phyloP scores from a whole-genome alignment of 2,329 filamentous ascomycete species.

The Fusarium dimerum region DNA sequence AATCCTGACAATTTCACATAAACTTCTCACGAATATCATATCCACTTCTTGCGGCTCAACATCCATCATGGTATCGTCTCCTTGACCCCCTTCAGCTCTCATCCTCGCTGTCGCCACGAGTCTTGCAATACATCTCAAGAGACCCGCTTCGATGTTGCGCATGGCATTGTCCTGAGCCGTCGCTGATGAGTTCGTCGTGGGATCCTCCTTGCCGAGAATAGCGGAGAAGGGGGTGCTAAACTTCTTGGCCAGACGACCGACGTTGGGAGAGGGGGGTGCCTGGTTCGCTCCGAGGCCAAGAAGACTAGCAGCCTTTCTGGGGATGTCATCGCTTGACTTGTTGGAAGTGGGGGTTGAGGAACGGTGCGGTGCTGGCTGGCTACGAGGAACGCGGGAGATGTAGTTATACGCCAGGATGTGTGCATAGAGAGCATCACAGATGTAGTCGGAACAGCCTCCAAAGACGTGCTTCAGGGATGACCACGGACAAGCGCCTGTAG shows the following conservation, averaged over 20 bases:
- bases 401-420: slow-evolving; percentile 63
- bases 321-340: slow-evolving; percentile 39
- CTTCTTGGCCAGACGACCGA: slow-evolving; percentile 28
- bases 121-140: slow-evolving; percentile 52
- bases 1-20: slow-evolving; percentile 45
- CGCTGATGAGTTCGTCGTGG: slow-evolving; percentile 11
- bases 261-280: slow-evolving; percentile 14
- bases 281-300: slow-evolving; percentile 45
- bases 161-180: slow-evolving; percentile 37
- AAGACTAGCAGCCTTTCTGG: slow-evolving; percentile 54
- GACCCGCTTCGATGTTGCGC: slow-evolving; percentile 48
- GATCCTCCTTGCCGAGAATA: slow-evolving; percentile 29
- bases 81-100: slow-evolving; percentile 33
- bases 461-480: slow-evolving; percentile 53
- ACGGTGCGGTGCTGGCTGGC: slow-evolving; percentile 18
- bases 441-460: slow-evolving; percentile 51
- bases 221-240: slow-evolving; percentile 27
- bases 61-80: slow-evolving; percentile 33
- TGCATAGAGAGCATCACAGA: slow-evolving; percentile 61
- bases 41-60: slow-evolving; percentile 36
- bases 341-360: slow-evolving; percentile 15
- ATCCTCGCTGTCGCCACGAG: slow-evolving; percentile 51
- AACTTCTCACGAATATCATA: slow-evolving; percentile 40
- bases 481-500: slow-evolving; percentile 39
- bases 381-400: slow-evolving; percentile 39